These are phyloP conservation scores for Penicillium sp. DNA, from an alignment of 2,329 filamentous ascomycete genomes.

Conservation along the genomic window DNA sequence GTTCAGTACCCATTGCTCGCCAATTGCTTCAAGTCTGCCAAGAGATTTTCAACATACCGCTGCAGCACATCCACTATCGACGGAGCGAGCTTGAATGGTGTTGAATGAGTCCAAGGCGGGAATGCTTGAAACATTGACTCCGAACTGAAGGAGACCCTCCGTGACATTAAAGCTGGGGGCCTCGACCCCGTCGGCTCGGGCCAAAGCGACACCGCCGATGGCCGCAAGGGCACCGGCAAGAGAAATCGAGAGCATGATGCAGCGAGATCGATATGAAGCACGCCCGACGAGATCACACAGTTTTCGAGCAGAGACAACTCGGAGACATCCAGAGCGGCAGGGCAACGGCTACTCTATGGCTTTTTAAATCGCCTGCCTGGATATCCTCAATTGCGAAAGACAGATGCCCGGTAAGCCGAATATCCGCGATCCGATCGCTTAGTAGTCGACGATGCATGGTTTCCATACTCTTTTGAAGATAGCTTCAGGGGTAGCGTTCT, in stretches of 20 bases:
- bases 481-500: too few relatives aligned
- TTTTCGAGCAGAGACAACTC: too few relatives aligned
- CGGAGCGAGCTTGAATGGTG: conserved; percentile 1
- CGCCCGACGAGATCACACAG: background rate
- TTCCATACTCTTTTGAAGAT: too few relatives aligned
- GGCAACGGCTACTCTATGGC: too few relatives aligned
- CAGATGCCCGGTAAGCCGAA: background rate
- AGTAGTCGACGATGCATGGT: too few relatives aligned
- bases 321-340: too few relatives aligned
- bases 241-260: background rate
- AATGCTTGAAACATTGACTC: conserved; percentile 5
- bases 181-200: conserved; percentile 3
- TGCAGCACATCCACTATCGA: conserved; percentile 1
- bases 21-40: background rate
- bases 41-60: background rate
- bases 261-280: background rate
- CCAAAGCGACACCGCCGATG: background rate
- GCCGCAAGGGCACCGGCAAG: conserved; percentile 5
- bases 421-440: background rate
- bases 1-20: too few relatives aligned
- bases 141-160: background rate
- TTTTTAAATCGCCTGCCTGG: too few relatives aligned
- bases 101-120: conserved; percentile 4
- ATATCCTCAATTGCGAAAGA: background rate
- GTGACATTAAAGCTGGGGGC: conserved; percentile 4